Base-by-base conservation (phyloP, 2,329 filamentous ascomycete species). In the Scedosporium boydii region DNA sequence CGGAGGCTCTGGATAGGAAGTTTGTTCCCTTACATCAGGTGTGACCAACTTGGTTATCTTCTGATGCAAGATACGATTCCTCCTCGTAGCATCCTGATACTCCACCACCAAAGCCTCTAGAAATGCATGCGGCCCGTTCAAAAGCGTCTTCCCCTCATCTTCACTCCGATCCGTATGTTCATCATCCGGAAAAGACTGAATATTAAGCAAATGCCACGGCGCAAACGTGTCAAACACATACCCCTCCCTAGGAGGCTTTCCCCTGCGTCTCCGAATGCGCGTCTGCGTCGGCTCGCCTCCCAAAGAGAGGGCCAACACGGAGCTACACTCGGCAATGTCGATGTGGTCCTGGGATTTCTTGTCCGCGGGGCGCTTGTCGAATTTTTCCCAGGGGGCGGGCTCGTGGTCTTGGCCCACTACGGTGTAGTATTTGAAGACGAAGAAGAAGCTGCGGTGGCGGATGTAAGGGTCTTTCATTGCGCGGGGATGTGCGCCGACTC, bases 351-450 rank as follows among this genome's bases (percentile, higher is more conserved):
- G 69, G 16, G 73, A 65, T 21, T 73, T 68, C 61, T 72, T 70
- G 67, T 77, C 70, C 41, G 72, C 67, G 0, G 76, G 70, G n/a
- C 75, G 71, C 53, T 75, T 77, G 66, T 86, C 83, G 44, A 80
- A 79, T 21, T 76, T 73, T 68, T 87, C 85, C 84, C 84, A 87
- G 5, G 81, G 75, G 67, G 84, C 82, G 0, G 85, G 84, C 38
- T 77, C 75, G 48, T 84, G 78, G 3, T 78, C 79, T 4, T 82
- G 76, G 1, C 79, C 81, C 12, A 87, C 78, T 6, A 86, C 76
- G 4, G 84, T 87, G 68, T 85, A 87, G 69, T 87, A 87, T 66
- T 87, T 86, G 69, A 87, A 86, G 51, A 78, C 82, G 69, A 87
- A 87, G 66, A 86, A 80, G 69, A 87, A 86, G 6, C 80, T 82